Conservation (phyloP, 1,284 basidiomycete genomes). For the Butyriboletus regius region DNA sequence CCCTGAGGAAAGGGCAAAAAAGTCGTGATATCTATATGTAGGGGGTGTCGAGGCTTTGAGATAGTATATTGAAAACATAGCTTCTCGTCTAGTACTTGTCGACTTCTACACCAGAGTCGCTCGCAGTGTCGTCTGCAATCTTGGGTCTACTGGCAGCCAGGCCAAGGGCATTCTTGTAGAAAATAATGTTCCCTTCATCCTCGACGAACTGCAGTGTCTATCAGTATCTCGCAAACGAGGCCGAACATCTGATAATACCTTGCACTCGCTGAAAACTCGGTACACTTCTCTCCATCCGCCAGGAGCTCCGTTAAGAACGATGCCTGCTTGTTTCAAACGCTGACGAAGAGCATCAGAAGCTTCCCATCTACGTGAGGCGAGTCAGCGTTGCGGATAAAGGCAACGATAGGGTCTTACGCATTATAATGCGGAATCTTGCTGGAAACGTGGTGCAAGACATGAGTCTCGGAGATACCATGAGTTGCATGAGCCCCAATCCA, state of each 20-base stretch:
- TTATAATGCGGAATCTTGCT: constrained; percentile 93
- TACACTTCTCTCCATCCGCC: constrained; percentile 74
- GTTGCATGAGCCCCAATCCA: constrained; percentile 77
- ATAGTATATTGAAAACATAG: constrained; percentile 3
- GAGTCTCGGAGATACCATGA: constrained; percentile 88
- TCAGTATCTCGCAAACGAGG: constrained; percentile 13
- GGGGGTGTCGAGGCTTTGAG: neutral
- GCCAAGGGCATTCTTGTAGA: constrained; percentile 85
- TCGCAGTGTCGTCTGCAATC: constrained; percentile 56
- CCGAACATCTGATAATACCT: constrained; percentile 35
- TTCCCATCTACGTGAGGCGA: constrained; percentile 60
- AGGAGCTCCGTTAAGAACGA: constrained; percentile 57
- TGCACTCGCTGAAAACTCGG: constrained; percentile 70
- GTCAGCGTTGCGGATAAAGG: neutral
- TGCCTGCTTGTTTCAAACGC: constrained; percentile 60
- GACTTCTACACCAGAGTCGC: constrained; percentile 83
- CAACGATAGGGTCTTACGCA: constrained; percentile 41
- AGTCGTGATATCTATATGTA: constrained; percentile 10
- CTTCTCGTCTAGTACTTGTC: constrained; percentile 31
- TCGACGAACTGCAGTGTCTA: constrained; percentile 66
- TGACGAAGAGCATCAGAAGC: constrained; percentile 82
- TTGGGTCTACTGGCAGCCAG: constrained; percentile 64
- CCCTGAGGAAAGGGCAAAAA: neutral
- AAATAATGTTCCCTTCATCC: constrained; percentile 83
- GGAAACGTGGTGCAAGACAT: constrained; percentile 82